phyloP scores from a whole-genome alignment of 2,329 filamentous ascomycete genomes.

The Diplodia scrobiculata region DNA sequence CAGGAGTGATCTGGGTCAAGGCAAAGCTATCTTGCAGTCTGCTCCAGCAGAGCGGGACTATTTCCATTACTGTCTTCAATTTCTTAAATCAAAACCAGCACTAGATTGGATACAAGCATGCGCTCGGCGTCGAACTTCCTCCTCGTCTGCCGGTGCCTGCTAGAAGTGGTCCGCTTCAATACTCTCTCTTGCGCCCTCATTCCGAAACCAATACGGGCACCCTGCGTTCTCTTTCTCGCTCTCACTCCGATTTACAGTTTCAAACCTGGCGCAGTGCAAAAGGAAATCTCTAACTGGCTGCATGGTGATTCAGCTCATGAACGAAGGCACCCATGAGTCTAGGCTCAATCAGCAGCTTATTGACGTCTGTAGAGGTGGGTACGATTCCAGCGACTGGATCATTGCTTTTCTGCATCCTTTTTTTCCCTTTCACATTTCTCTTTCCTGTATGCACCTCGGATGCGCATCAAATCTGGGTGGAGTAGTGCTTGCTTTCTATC shows the following conservation, averaged over 20 bases:
- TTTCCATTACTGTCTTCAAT: neutral
- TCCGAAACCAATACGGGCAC: neutral
- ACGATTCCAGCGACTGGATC: neutral
- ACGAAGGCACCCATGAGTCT: neutral
- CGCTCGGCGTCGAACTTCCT: neutral
- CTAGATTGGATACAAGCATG: conserved; percentile 25
- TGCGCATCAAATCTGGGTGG: neutral
- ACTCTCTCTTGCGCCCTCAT: neutral
- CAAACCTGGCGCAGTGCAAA: neutral
- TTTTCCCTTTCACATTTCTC: neutral
- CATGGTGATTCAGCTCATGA: neutral
- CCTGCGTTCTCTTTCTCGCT: neutral
- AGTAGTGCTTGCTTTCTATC: neutral
- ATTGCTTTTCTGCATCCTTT: neutral
- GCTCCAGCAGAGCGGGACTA: neutral
- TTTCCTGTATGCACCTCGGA: neutral
- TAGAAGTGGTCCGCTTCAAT: neutral
- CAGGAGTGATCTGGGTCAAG: neutral
- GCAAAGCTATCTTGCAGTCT: neutral
- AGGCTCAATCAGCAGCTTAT: neutral
- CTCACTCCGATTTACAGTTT: neutral
- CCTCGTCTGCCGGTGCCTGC: neutral
- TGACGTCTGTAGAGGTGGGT: conserved; percentile 6
- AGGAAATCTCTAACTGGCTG: neutral
- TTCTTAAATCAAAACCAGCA: conserved; percentile 2